Evolutionary conservation across 768 basidiomycete species (phyloP).

Genomic region (Mycena filopes): DNA sequence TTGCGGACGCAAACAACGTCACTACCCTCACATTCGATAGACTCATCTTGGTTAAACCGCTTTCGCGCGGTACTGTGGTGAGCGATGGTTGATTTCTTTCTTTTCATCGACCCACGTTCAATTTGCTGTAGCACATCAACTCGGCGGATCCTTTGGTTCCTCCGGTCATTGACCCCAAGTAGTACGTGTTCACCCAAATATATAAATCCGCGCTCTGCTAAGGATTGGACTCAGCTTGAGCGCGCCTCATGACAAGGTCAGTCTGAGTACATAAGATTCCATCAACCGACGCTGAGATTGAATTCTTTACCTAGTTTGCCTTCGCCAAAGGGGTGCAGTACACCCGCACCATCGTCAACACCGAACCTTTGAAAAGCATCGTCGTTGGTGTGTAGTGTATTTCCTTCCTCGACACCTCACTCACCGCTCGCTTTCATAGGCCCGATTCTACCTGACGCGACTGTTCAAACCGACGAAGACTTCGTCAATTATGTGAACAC

Average conservation of each 20-base stretch:
- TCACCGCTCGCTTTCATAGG: neutral
- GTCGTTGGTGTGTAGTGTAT: slow-evolving; percentile 5
- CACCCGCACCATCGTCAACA: slow-evolving; percentile 23
- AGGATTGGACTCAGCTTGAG: slow-evolving; percentile 8
- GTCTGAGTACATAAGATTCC: neutral
- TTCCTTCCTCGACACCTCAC: too few relatives aligned
- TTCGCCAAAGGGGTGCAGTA: slow-evolving; percentile 25
- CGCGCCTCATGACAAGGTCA: slow-evolving; percentile 23
- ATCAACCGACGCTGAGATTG: too few relatives aligned
- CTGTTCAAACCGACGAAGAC: slow-evolving; percentile 23
- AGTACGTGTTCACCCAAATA: slow-evolving; percentile 13
- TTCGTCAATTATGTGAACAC: slow-evolving; percentile 25
- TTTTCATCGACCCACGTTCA: too few relatives aligned
- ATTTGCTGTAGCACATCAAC: slow-evolving; percentile 19
- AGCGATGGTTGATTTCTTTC: neutral
- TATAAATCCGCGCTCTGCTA: neutral
- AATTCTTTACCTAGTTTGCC: slow-evolving; percentile 17
- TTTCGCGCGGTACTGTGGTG: slow-evolving; percentile 27
- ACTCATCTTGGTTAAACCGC: slow-evolving; percentile 19
- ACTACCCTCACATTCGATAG: slow-evolving; percentile 25
- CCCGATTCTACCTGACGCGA: slow-evolving; percentile 16
- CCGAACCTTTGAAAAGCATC: slow-evolving; percentile 29
- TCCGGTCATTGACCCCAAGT: slow-evolving; percentile 29
- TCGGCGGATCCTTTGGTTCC: slow-evolving; percentile 16
- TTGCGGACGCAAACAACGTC: slow-evolving; percentile 21